phyloP scores from a whole-genome alignment of 2,329 filamentous ascomycete species.

The Malbranchea zuffiana region DNA sequence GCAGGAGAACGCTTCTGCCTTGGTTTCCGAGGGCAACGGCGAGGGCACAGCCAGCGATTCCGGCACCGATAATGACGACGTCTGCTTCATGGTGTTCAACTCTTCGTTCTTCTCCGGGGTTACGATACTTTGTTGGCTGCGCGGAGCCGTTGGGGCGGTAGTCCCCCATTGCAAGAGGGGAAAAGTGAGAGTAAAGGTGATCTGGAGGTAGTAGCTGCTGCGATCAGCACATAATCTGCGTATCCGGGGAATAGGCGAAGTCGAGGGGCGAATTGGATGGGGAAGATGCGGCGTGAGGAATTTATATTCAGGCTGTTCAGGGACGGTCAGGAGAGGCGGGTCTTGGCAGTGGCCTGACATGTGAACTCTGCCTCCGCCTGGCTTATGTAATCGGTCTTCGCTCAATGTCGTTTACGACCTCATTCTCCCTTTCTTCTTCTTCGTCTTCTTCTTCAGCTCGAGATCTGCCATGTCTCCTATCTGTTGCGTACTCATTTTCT shows the following conservation, averaged over 20 bases:
- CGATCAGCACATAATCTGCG: constrained; percentile 1
- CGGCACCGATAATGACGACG: constrained; percentile 83
- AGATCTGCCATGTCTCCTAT: no score
- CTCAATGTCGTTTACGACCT: no score
- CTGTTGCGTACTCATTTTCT: no score
- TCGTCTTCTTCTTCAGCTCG: no score
- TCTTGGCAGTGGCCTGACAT: no score
- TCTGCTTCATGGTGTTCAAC: constrained; percentile 55
- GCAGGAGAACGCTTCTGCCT: constrained; percentile 77
- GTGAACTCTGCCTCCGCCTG: no score
- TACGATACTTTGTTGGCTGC: constrained; percentile 8
- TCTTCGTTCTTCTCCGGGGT: constrained; percentile 37
- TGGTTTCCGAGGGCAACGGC: constrained; percentile 78
- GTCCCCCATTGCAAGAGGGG: constrained; percentile 70
- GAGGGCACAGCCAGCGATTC: constrained; percentile 76
- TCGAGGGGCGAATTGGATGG: background rate
- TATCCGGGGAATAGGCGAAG: background rate
- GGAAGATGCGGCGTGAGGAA: background rate
- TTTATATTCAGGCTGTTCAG: no score
- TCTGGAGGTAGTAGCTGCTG: background rate
- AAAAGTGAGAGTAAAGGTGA: constrained; percentile 54
- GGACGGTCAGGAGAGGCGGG: background rate
- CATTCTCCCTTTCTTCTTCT: no score
- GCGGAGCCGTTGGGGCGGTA: constrained; percentile 43
- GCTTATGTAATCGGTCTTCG: no score